phyloP scores from a whole-genome alignment of 768 basidiomycete genomes.

The Termitomyces sp. region DNA sequence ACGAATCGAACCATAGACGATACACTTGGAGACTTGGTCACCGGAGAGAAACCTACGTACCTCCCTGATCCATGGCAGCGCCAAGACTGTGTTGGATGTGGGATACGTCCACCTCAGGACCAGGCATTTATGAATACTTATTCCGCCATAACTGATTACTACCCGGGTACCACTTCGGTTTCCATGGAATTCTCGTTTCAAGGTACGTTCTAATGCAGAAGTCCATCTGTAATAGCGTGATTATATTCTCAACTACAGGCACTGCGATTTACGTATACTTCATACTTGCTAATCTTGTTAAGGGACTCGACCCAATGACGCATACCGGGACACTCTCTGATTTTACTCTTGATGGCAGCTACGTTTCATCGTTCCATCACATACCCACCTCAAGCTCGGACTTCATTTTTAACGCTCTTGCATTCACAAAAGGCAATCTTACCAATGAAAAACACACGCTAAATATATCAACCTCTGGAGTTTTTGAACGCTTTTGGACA shows the following conservation, averaged over 20 bases:
- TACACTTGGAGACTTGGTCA: slow-evolving; percentile 14
- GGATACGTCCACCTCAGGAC: not conserved
- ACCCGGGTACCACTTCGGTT: not conserved
- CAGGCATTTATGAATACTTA: slow-evolving; percentile 12
- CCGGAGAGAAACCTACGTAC: slow-evolving; percentile 10
- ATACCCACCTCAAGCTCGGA: slow-evolving; percentile 15
- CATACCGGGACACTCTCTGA: slow-evolving; percentile 11
- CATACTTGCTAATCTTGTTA: slow-evolving; percentile 27
- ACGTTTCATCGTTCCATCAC: slow-evolving; percentile 18
- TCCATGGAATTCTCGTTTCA: slow-evolving; percentile 11
- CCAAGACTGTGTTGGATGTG: slow-evolving; percentile 4
- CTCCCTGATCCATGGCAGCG: slow-evolving; percentile 15
- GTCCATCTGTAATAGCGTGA: not conserved
- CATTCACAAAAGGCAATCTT: slow-evolving; percentile 20
- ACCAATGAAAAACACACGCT: slow-evolving; percentile 24
- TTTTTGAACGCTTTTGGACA: slow-evolving; percentile 7
- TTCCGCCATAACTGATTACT: slow-evolving; percentile 9
- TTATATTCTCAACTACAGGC: slow-evolving; percentile 15
- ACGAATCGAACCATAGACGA: slow-evolving; percentile 19
- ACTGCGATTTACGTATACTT: slow-evolving; percentile 34
- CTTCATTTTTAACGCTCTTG: slow-evolving; percentile 24
- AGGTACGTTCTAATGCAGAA: not conserved
- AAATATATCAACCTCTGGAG: slow-evolving; percentile 24
- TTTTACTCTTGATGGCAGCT: slow-evolving; percentile 23
- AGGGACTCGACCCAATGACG: not conserved